A percentile compares a stretch with the other conserved stretches of the same genome.
Evolutionary conservation across 805 yeast species (phyloP).

Genomic region (Saccharomyces mikatae): DNA sequence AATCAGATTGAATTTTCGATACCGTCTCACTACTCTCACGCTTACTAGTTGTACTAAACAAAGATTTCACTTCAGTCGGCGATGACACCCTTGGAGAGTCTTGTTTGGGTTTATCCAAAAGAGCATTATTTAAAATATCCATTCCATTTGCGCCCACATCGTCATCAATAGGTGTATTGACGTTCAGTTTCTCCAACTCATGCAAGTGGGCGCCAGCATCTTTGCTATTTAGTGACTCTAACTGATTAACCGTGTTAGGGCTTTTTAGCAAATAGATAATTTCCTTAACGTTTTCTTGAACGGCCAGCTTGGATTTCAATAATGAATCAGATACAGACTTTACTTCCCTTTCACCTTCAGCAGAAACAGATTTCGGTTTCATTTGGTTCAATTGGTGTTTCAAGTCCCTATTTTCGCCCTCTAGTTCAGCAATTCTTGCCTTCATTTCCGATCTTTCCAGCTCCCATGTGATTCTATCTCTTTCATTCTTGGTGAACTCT

Average conservation of each 20-base stretch:
- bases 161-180: slow-evolving; percentile 6
- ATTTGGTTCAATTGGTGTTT: slow-evolving; percentile 14
- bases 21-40: neutral
- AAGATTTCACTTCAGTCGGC: neutral
- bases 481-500: slow-evolving; percentile 55
- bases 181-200: slow-evolving; percentile 18
- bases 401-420: slow-evolving; percentile 43
- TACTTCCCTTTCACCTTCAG: slow-evolving; percentile 1
- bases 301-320: slow-evolving; percentile 20
- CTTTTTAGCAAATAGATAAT: slow-evolving; percentile 28
- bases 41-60: neutral
- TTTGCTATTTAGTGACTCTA: slow-evolving; percentile 18
- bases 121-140: neutral
- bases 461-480: slow-evolving; percentile 53
- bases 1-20: neutral
- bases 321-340: slow-evolving; percentile 4
- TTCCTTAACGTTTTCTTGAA: slow-evolving; percentile 30
- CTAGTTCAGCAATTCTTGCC: slow-evolving; percentile 41
- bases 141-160: neutral
- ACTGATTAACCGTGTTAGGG: slow-evolving; percentile 21
- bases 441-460: slow-evolving; percentile 55
- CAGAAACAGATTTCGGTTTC: neutral
- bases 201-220: slow-evolving; percentile 15
- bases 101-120: neutral
- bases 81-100: neutral